These are phyloP conservation scores for Alternaria arborescens DNA, from an alignment of 2,329 filamentous ascomycete genomes.

Conservation along the genomic window DNA sequence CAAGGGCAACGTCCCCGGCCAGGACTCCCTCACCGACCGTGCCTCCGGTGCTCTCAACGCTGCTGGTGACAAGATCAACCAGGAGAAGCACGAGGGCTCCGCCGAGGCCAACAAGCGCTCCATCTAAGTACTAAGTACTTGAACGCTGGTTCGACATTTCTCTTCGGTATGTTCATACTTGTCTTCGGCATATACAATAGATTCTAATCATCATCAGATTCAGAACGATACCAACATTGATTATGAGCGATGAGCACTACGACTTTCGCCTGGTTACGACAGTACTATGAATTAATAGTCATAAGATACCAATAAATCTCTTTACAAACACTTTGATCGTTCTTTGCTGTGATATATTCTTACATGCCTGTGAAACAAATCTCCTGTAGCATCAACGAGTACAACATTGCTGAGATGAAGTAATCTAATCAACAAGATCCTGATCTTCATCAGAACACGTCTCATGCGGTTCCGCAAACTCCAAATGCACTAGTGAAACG, in stretches of 20 bases:
- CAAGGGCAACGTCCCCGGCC: conserved; percentile 65
- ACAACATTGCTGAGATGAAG: too few species aligned
- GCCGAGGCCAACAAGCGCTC: conserved; percentile 60
- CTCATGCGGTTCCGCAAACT: neutral
- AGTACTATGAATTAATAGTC: conserved; percentile 33
- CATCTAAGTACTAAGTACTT: conserved; percentile 31
- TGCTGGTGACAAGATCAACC: conserved; percentile 61
- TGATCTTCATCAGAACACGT: neutral
- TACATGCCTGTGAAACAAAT: neutral
- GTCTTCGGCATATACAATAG: neutral
- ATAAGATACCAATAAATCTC: conserved; percentile 41
- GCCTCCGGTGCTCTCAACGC: conserved; percentile 63
- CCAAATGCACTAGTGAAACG: neutral
- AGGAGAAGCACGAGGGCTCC: conserved; percentile 60
- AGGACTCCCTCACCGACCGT: conserved; percentile 57
- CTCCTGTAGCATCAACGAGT: accelerated
- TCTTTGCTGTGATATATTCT: neutral
- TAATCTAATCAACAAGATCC: too few species aligned
- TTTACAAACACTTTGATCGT: conserved; percentile 16
- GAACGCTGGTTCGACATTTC: conserved; percentile 24
- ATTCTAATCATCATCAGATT: conserved; percentile 10
- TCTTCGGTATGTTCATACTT: conserved; percentile 23
- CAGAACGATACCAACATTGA: conserved; percentile 25
- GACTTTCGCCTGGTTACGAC: conserved; percentile 28
- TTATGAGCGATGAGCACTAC: conserved; percentile 27